Evolutionary conservation across 2,329 filamentous ascomycete genomes (phyloP), one percentile per base, ranked within the genome.

Genomic region (Gaeumannomyces tritici): DNA sequence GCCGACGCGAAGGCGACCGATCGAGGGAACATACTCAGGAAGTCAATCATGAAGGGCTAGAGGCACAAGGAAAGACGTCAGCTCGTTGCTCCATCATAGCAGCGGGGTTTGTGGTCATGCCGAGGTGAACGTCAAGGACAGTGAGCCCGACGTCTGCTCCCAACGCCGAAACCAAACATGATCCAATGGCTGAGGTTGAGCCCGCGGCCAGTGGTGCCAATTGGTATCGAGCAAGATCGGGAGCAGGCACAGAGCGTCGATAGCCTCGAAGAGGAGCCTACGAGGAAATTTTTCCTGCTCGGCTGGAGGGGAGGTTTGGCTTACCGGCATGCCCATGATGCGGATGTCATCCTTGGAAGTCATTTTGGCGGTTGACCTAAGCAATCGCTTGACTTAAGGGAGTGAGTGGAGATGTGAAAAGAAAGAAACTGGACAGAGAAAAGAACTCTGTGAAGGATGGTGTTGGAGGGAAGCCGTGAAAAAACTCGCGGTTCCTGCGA

Each of bases 41-140:
- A 98, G 85, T 98, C 93, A 77, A 96, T 91, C 77, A 97, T 76
- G 86, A 98, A 98, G 79, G 91, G 90, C 89, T 96, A 55, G 42
- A 24, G 13, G n/a, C 29, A 18, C 12, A 35, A 26, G 24, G 11
- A 15, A 13, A 54, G 3, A 24, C 21, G 59, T 60, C n/a, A 60
- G 59, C 54, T 12, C 42, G 9, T 24, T 6, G 42, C 24, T 51
- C 2, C 3, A 9, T 51, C 7, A n/a, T 51, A 9, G 21, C n/a
- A 24, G 42, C 9, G 8, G 18, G 33, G 21, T 2, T 51, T 51
- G 42, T 2, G 13, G n/a, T 9, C 9, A 9, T 21, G 42, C 42
- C 1, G 21, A 21, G 21, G 42, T 24, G 42, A 31, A 15, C 56
- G 21, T 8, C 56, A 6, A n/a, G 26, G 29, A 33, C 56, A 28